phyloP scores from a whole-genome alignment of 768 basidiomycete genomes.

The Russula abietina region DNA sequence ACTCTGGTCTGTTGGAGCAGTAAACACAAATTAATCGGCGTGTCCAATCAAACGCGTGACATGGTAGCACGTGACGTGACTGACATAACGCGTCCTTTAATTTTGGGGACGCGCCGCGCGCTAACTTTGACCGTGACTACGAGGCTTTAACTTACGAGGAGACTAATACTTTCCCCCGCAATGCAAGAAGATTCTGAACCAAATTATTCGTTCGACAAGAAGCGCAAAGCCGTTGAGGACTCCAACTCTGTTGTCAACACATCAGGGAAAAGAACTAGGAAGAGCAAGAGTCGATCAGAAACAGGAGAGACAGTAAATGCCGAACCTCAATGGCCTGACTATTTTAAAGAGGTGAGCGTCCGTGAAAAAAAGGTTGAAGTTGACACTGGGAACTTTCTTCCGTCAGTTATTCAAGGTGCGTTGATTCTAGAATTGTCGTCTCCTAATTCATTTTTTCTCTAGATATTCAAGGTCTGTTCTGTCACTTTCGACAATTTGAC shows the following conservation, averaged over 20 bases:
- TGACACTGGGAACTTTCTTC: not conserved
- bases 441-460: not conserved
- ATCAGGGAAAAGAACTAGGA: not conserved
- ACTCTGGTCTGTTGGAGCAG: not conserved
- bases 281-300: not conserved
- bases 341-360: slow-evolving; percentile 47
- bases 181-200: slow-evolving; percentile 5
- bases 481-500: not conserved
- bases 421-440: not conserved
- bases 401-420: slow-evolving; percentile 20
- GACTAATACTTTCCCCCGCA: not conserved
- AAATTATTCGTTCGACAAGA: not conserved
- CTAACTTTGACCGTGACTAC: too few species aligned
- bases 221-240: not conserved
- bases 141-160: not conserved
- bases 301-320: slow-evolving; percentile 8
- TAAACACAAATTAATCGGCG: not conserved
- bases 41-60: not conserved
- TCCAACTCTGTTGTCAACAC: not conserved
- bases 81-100: not conserved
- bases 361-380: slow-evolving; percentile 23
- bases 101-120: too few species aligned
- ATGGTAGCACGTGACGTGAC: not conserved
- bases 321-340: slow-evolving; percentile 47
- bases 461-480: slow-evolving; percentile 21